phyloP scores from a whole-genome alignment of 2,329 filamentous ascomycete species.

The Penicillium sp. region DNA sequence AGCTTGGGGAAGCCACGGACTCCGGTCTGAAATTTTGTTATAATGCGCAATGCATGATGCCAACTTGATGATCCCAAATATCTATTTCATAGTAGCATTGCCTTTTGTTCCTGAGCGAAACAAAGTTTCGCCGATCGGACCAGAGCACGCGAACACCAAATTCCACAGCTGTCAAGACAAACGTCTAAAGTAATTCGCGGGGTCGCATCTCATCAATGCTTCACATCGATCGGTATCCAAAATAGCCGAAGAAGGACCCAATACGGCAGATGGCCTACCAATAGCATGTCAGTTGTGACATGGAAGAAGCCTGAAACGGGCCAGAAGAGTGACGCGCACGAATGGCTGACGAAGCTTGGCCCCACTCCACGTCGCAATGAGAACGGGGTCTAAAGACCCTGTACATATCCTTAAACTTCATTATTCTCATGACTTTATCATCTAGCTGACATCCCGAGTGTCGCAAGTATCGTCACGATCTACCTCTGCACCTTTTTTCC shows the following conservation, averaged over 20 bases:
- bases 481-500: not conserved
- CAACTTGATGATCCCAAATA: not conserved
- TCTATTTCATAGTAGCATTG: not conserved
- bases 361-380: slow-evolving; percentile 4
- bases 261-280: not conserved
- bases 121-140: not conserved
- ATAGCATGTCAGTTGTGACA: not conserved
- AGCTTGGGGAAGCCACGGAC: not conserved
- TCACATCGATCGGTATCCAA: not conserved
- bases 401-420: not conserved
- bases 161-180: not conserved
- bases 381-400: not conserved
- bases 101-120: not conserved
- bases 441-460: not conserved
- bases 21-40: not conserved
- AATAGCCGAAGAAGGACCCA: not conserved
- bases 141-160: not conserved
- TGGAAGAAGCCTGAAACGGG: slow-evolving; percentile 3
- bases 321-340: not conserved
- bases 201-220: not conserved
- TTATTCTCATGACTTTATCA: not conserved
- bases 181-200: not conserved
- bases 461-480: not conserved
- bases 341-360: slow-evolving; percentile 14
- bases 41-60: not conserved